phyloP scores from a whole-genome alignment of 768 basidiomycete genomes.

The Amyloporia xantha region DNA sequence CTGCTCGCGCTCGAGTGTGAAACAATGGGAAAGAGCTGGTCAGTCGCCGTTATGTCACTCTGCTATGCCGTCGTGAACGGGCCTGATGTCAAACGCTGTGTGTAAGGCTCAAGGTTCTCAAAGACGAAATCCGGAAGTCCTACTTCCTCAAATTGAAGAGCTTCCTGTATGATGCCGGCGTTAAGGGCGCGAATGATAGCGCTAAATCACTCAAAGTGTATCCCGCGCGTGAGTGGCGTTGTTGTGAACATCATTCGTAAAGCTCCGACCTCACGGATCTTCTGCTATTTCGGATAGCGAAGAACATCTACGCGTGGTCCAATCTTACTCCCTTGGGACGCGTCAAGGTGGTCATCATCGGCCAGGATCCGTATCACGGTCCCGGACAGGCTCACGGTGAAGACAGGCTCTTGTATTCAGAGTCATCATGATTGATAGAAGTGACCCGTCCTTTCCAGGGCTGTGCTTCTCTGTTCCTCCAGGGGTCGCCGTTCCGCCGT shows the following conservation, averaged over 20 bases:
- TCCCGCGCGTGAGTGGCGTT: constrained; percentile 60
- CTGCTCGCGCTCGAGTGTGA: constrained; percentile 65
- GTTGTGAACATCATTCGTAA: neutral
- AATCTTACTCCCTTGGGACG: constrained; percentile 73
- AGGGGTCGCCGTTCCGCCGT: constrained; percentile 72
- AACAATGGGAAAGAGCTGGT: constrained; percentile 72
- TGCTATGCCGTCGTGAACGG: neutral
- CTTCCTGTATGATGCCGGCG: constrained; percentile 62
- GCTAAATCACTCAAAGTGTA: constrained; percentile 53
- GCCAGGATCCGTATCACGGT: constrained; percentile 85
- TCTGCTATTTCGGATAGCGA: constrained; percentile 38
- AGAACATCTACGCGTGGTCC: constrained; percentile 89
- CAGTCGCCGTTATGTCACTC: constrained; percentile 14
- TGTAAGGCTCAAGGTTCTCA: constrained; percentile 64
- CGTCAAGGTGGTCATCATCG: constrained; percentile 84
- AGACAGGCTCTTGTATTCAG: constrained; percentile 12
- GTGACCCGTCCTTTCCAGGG: constrained; percentile 35
- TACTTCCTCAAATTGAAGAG: constrained; percentile 71
- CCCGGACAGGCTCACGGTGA: constrained; percentile 79
- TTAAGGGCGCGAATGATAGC: constrained; percentile 43
- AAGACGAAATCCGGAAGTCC: constrained; percentile 67
- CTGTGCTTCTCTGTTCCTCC: constrained; percentile 86
- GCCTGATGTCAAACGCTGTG: neutral
- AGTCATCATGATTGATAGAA: neutral
- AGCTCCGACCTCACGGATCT: neutral